Evolutionary conservation across 1,139 yeast species (phyloP).

Genomic region (Yamadazyma siamensis): DNA sequence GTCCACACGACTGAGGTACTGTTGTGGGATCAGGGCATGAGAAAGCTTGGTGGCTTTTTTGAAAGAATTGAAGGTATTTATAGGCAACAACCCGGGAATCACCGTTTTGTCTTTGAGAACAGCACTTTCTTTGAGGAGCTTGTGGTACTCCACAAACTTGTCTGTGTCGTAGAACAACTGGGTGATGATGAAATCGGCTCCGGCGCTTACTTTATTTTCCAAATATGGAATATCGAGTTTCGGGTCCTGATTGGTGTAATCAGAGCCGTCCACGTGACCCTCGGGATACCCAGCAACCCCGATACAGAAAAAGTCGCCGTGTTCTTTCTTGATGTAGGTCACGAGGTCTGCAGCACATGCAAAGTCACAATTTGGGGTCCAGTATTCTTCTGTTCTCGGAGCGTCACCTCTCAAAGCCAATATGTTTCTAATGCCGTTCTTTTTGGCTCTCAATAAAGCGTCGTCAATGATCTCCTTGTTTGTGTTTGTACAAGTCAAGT

Average conservation of each 20-base stretch:
- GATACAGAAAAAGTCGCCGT: constrained; percentile 77
- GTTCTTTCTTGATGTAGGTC: constrained; percentile 60
- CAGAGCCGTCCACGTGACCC: constrained; percentile 88
- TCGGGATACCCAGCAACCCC: constrained; percentile 97
- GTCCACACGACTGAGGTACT: constrained; percentile 38
- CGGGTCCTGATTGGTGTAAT: constrained; percentile 57
- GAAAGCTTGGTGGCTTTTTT: constrained; percentile 86
- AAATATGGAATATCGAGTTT: constrained; percentile 70
- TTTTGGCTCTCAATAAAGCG: constrained; percentile 72
- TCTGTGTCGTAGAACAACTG: constrained; percentile 44
- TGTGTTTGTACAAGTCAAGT: constrained; percentile 94
- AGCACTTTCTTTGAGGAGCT: constrained; percentile 28
- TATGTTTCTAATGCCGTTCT: constrained; percentile 76
- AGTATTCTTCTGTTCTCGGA: constrained; percentile 77
- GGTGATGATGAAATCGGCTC: constrained; percentile 45
- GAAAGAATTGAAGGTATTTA: constrained; percentile 82
- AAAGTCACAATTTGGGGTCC: constrained; percentile 58
- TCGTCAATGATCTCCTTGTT: constrained; percentile 71
- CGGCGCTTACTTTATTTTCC: constrained; percentile 45
- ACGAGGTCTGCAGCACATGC: constrained; percentile 81
- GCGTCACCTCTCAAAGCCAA: constrained; percentile 96
- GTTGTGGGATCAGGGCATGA: constrained; percentile 77
- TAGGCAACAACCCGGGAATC: constrained; percentile 96
- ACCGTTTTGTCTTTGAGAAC: constrained; percentile 50
- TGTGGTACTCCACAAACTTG: constrained; percentile 39